phyloP scores from a whole-genome alignment of 495 filamentous ascomycete species.

The Pseudotulostoma volvatum region DNA sequence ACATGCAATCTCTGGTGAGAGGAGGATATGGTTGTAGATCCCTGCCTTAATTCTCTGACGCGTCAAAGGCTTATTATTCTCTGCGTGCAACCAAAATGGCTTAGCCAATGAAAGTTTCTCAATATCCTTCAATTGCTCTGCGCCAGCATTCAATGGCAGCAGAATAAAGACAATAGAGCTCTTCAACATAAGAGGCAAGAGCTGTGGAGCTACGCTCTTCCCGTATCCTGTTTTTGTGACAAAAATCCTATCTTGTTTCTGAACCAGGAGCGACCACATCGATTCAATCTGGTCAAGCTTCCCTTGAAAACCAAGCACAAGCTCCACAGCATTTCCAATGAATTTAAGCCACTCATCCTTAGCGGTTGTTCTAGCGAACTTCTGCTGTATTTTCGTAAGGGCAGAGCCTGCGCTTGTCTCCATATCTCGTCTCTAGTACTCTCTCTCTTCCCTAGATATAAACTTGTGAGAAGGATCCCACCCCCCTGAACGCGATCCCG shows the following conservation, averaged over 20 bases:
- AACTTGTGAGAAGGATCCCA: background rate
- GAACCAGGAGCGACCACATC: background rate
- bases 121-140: background rate
- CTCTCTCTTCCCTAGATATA: background rate
- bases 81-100: background rate
- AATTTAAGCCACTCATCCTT: background rate
- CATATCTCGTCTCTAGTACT: background rate
- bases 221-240: background rate
- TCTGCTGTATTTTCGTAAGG: background rate
- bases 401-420: background rate
- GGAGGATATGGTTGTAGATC: no score
- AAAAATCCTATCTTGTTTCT: background rate
- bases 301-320: background rate
- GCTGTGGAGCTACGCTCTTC: background rate
- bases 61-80: background rate
- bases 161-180: background rate
- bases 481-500: background rate
- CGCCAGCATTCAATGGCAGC: background rate
- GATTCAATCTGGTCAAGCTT: background rate
- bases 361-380: background rate
- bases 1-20: background rate
- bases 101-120: background rate
- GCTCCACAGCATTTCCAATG: background rate
- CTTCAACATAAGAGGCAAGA: background rate
- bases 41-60: background rate